Evolutionary conservation across 352 stramenopile genomes (phyloP).

Genomic region (Pythium rhizo-oryzae): DNA sequence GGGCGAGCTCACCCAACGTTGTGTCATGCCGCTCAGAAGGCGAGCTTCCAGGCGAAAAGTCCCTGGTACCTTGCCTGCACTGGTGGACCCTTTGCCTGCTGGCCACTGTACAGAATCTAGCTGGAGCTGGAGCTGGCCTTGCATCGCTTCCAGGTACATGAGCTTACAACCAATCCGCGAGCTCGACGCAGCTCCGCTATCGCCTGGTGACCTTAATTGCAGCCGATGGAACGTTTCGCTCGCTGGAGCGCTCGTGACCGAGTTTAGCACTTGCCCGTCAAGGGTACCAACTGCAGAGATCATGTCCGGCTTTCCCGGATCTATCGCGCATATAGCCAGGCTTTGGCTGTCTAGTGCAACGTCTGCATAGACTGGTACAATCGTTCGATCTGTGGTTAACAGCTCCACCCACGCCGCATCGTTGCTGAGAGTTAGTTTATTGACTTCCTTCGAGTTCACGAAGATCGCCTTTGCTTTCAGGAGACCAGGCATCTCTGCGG

Average conservation of each 20-base stretch:
- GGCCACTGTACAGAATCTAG: constrained; percentile 10
- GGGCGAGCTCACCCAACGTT: constrained; percentile 13
- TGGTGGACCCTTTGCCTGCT: neutral
- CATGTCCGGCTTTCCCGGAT: neutral
- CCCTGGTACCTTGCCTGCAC: neutral
- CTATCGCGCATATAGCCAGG: neutral
- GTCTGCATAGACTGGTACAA: constrained; percentile 5
- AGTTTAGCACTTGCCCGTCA: constrained; percentile 4
- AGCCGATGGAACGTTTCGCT: constrained; percentile 23
- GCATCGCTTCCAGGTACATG: constrained; percentile 16
- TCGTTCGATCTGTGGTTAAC: constrained; percentile 5
- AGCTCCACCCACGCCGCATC: constrained; percentile 6
- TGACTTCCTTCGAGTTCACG: neutral
- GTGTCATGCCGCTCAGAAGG: neutral
- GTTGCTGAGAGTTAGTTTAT: neutral
- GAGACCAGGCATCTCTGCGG: neutral
- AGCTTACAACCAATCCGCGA: constrained; percentile 10
- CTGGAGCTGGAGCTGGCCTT: constrained; percentile 25
- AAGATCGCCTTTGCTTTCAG: neutral
- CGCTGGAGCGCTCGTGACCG: constrained; percentile 1
- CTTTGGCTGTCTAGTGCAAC: neutral
- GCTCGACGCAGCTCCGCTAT: neutral
- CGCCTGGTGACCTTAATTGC: neutral
- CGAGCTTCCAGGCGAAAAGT: constrained; percentile 23
- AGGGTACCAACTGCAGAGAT: neutral